phyloP scores from a whole-genome alignment of 2,329 filamentous ascomycete species.

The Xylariomycetidae sp. region DNA sequence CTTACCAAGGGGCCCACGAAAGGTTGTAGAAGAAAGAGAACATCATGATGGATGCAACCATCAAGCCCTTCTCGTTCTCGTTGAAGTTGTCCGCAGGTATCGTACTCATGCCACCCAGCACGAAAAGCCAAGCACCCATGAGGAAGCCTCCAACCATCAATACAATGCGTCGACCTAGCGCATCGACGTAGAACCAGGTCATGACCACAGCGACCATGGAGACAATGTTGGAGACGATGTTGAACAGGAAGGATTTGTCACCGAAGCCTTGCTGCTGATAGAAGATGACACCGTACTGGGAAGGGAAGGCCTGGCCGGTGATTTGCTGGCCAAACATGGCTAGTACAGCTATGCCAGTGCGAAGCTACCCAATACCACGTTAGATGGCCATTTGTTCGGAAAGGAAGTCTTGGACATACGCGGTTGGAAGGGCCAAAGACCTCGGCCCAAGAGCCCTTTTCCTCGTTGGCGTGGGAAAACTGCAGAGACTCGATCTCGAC shows the following conservation, averaged over 20 bases:
- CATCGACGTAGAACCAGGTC: conserved; percentile 8
- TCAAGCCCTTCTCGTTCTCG: conserved; percentile 3
- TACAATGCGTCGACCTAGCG: conserved; percentile 6
- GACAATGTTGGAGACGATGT: conserved; percentile 4
- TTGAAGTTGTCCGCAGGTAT: conserved; percentile 3
- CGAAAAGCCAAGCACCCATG: conserved; percentile 7
- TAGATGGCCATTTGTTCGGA: too few relatives aligned
- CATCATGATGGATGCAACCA: conserved; percentile 6
- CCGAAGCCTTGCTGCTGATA: conserved; percentile 8
- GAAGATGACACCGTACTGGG: conserved; percentile 8
- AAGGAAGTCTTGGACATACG: too few relatives aligned
- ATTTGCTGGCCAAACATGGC: conserved; percentile 10
- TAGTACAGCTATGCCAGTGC: conserved; percentile 5
- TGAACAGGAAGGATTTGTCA: conserved; percentile 6
- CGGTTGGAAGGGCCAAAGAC: conserved; percentile 5
- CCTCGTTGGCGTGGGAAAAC: conserved; percentile 4
- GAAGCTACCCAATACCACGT: too few relatives aligned
- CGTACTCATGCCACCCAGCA: conserved; percentile 7
- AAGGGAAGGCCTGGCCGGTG: conserved; percentile 8
- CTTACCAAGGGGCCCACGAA: conserved; percentile 9
- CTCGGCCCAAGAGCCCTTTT: conserved; percentile 7
- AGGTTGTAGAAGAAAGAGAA: conserved; percentile 8
- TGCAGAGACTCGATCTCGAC: conserved; percentile 7
- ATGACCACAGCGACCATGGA: conserved; percentile 6
- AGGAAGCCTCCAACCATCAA: conserved; percentile 9